phyloP scores from a whole-genome alignment of 1,284 basidiomycete species.

The Boletellus deceptivus region DNA sequence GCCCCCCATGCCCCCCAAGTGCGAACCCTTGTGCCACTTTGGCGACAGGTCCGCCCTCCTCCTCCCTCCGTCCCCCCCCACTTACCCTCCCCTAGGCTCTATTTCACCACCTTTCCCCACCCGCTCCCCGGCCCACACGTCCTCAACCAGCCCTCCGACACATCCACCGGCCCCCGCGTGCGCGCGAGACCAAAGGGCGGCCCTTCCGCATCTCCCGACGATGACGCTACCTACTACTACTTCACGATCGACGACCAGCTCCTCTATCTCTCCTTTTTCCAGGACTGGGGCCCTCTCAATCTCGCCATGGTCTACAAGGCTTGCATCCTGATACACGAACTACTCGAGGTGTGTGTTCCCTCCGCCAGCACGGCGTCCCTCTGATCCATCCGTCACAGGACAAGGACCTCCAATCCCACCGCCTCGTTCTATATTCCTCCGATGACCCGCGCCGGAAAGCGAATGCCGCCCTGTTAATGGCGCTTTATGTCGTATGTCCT shows the following conservation, averaged over 20 bases:
- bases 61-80: background rate
- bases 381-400: slow-evolving; percentile 48
- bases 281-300: slow-evolving; percentile 94
- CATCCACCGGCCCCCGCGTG: slow-evolving; percentile 53
- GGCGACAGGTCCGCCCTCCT: slow-evolving; percentile 57
- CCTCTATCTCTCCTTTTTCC: slow-evolving; percentile 90
- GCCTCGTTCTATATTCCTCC: slow-evolving; percentile 89
- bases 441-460: slow-evolving; percentile 85
- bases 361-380: slow-evolving; percentile 1
- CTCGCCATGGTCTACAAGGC: slow-evolving; percentile 92
- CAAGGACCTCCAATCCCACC: slow-evolving; percentile 60
- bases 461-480: slow-evolving; percentile 90
- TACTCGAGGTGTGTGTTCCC: slow-evolving; percentile 63
- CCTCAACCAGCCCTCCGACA: slow-evolving; percentile 54
- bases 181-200: slow-evolving; percentile 56
- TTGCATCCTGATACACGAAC: slow-evolving; percentile 88
- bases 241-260: slow-evolving; percentile 91
- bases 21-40: slow-evolving; percentile 75
- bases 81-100: slow-evolving; percentile 50
- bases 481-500: slow-evolving; percentile 78
- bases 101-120: slow-evolving; percentile 77
- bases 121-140: slow-evolving; percentile 61
- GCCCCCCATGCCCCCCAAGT: slow-evolving; percentile 47
- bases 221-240: slow-evolving; percentile 73
- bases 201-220: slow-evolving; percentile 63